These are phyloP conservation scores for Penicillium sp. DNA, from an alignment of 2,329 filamentous ascomycete genomes.

Conservation along the genomic window DNA sequence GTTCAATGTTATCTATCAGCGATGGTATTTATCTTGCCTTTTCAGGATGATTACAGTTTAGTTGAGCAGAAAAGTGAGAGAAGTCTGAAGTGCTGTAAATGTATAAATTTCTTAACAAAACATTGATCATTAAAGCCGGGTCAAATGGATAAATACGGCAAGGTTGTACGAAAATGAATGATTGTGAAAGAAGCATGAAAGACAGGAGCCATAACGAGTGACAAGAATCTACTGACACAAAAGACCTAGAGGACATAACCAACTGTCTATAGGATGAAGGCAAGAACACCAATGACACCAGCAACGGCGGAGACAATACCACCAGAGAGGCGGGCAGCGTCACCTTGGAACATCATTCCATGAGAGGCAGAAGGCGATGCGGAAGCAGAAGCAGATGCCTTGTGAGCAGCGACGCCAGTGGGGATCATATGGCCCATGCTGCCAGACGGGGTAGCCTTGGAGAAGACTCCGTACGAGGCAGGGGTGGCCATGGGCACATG, in stretches of 20 bases:
- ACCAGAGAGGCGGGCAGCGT: conserved; percentile 19
- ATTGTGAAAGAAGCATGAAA: background rate
- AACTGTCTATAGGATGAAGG: conserved; percentile 26
- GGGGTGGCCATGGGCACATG: conserved; percentile 23
- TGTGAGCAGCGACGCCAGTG: conserved; percentile 35
- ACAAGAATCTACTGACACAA: background rate
- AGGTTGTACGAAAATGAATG: conserved; percentile 4
- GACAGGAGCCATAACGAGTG: conserved; percentile 9
- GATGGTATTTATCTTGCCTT: fast-evolving
- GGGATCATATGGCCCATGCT: conserved; percentile 31
- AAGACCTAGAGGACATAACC: background rate
- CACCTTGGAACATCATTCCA: conserved; percentile 25
- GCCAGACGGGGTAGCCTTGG: conserved; percentile 29
- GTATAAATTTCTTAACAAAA: background rate
- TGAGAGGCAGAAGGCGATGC: conserved; percentile 30
- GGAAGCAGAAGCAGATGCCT: conserved; percentile 35
- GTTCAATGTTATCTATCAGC: fast-evolving
- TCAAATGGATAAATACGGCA: conserved; percentile 2
- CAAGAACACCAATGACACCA: conserved; percentile 28
- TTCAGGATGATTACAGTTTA: background rate
- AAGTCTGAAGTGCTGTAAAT: fast-evolving
- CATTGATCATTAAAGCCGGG: conserved; percentile 11
- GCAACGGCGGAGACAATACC: conserved; percentile 23
- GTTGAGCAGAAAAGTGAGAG: too few relatives aligned
- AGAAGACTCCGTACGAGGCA: conserved; percentile 12